A percentile compares a stretch with the other conserved stretches of the same genome.
These are phyloP conservation scores for Amylocarpus encephaloides DNA, from an alignment of 2,329 filamentous ascomycete genomes.

Conservation along the genomic window DNA sequence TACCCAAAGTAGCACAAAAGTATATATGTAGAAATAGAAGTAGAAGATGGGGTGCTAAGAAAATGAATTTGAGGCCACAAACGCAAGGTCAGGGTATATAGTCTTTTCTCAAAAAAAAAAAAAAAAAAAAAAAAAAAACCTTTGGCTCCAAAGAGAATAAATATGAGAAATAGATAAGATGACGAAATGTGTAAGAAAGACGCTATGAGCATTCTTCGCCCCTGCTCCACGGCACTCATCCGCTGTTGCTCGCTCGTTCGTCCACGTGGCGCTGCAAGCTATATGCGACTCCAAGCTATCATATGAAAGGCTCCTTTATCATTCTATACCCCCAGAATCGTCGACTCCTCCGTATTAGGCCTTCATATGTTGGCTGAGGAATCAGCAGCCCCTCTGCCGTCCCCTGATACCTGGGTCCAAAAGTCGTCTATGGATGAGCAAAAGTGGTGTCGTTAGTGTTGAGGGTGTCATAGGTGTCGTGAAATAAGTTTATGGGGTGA, in stretches of 20 bases:
- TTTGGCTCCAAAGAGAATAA: background rate
- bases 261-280: background rate
- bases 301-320: background rate
- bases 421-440: background rate
- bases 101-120: background rate
- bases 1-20: background rate
- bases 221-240: slow-evolving; percentile 1
- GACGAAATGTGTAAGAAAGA: background rate
- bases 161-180: background rate
- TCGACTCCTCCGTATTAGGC: background rate
- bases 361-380: background rate
- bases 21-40: background rate
- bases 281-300: background rate
- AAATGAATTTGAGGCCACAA: background rate
- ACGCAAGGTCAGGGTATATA: slow-evolving; percentile 1
- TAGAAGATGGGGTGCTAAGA: background rate
- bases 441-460: slow-evolving; percentile 3
- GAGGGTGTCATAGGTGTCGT: background rate
- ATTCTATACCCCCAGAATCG: slow-evolving; percentile 3
- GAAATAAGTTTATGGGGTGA: slow-evolving; percentile 5
- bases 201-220: background rate
- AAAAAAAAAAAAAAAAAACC: background rate
- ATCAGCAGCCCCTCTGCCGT: background rate
- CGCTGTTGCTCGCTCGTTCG: background rate
- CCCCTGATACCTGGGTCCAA: slow-evolving; percentile 5